phyloP scores from a whole-genome alignment of 228 moss, liverwort and hornwort species.

The Sphagnum fallax region DNA sequence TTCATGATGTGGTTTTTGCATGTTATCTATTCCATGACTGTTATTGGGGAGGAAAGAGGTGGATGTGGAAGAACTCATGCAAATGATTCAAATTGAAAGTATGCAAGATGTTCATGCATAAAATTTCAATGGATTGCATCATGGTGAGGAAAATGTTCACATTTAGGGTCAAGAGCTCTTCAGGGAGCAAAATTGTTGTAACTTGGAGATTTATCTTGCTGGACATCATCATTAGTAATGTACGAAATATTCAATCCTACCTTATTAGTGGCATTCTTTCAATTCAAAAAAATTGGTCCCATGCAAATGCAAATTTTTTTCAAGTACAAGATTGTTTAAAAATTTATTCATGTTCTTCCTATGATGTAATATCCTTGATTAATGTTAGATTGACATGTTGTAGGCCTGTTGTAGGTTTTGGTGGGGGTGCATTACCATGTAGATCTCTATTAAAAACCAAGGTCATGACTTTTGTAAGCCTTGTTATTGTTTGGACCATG shows the following conservation, averaged over 20 bases:
- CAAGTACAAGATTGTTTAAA: neutral
- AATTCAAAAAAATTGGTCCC: neutral
- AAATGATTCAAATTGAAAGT: neutral
- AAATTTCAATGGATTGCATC: neutral
- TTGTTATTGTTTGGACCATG: neutral
- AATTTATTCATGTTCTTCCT: neutral
- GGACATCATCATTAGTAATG: no score
- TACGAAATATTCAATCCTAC: neutral
- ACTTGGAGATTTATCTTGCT: no score
- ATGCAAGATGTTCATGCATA: neutral
- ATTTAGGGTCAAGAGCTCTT: neutral
- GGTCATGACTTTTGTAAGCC: neutral
- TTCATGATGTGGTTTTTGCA: neutral
- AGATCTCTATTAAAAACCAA: neutral
- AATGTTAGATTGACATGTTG: neutral
- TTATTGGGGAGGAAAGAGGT: neutral
- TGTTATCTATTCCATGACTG: neutral
- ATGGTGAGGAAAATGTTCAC: neutral
- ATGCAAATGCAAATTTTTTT: neutral
- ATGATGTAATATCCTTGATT: neutral
- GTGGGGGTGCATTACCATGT: no score
- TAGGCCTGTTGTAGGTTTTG: neutral
- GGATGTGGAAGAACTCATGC: neutral
- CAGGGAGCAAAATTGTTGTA: neutral
- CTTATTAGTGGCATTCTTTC: neutral